A percentile compares a stretch with the other conserved stretches of the same genome.
These are phyloP conservation scores for Prunus salicina DNA, from an alignment of 306 rosid species.

Conservation along the genomic window DNA sequence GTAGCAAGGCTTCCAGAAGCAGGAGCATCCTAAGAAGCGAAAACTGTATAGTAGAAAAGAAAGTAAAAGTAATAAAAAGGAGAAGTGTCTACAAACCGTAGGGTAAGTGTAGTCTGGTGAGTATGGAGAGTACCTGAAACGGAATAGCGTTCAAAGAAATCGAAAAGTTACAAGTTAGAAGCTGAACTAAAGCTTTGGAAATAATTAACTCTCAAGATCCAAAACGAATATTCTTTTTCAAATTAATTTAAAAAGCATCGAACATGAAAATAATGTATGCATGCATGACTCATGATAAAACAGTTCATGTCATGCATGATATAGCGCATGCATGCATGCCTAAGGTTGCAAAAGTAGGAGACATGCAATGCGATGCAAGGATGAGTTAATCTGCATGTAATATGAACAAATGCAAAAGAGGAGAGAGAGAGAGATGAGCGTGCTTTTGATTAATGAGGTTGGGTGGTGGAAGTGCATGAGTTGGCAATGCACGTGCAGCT, in stretches of 20 bases:
- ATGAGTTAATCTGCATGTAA: neutral
- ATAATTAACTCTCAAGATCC: neutral
- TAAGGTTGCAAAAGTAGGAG: neutral
- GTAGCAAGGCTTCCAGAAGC: too few species aligned
- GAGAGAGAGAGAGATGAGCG: slow-evolving; percentile 13
- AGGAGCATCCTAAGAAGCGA: neutral
- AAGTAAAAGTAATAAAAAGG: neutral
- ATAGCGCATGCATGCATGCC: neutral
- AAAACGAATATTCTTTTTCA: neutral
- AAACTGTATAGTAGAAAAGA: neutral
- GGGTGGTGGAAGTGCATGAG: slow-evolving; percentile 45
- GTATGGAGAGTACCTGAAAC: slow-evolving; percentile 91
- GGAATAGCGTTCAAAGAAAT: too few species aligned
- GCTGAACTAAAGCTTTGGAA: too few species aligned
- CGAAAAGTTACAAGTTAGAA: neutral
- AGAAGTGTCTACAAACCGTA: slow-evolving; percentile 60
- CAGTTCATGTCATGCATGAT: neutral
- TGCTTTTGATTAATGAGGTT: slow-evolving; percentile 26
- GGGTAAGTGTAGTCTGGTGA: slow-evolving; percentile 93
- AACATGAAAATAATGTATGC: neutral
- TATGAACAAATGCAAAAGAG: slow-evolving; percentile 12
- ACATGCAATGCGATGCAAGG: neutral
- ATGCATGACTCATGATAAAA: neutral
- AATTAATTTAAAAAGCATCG: too few species aligned
- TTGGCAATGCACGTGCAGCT: slow-evolving; percentile 69